phyloP scores from a whole-genome alignment of 768 basidiomycete species.

The Mycena pura region DNA sequence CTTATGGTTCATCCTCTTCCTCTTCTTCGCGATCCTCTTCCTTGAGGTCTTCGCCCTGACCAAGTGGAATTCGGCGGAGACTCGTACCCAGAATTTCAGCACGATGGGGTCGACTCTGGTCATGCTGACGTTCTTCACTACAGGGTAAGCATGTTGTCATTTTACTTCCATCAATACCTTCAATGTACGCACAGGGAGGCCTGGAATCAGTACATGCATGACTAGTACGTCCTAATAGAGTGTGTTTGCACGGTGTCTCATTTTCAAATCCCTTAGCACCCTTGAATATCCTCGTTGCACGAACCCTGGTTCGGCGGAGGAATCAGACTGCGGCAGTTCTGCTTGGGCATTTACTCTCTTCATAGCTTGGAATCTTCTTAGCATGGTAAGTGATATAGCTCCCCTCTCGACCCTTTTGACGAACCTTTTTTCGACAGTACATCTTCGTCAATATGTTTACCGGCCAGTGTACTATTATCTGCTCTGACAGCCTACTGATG shows the following conservation, averaged over 20 bases:
- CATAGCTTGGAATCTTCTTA: constrained; percentile 93
- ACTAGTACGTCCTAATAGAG: constrained; percentile 66
- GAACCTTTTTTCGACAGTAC: constrained; percentile 59
- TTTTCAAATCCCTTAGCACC: constrained; percentile 53
- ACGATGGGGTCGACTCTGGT: constrained; percentile 81
- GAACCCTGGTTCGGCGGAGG: constrained; percentile 50
- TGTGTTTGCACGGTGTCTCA: too few species aligned
- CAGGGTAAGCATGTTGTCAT: constrained; percentile 65
- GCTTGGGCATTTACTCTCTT: constrained; percentile 87
- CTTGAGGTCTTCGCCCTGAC: constrained; percentile 93
- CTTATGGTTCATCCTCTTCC: constrained; percentile 88
- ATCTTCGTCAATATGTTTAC: constrained; percentile 97
- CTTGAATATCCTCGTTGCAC: constrained; percentile 84
- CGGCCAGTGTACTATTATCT: constrained; percentile 51
- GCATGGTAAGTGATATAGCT: constrained; percentile 63
- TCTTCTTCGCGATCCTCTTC: constrained; percentile 89
- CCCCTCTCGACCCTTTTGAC: not conserved
- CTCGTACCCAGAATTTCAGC: constrained; percentile 76
- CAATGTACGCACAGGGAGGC: constrained; percentile 69
- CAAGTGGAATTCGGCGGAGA: constrained; percentile 79
- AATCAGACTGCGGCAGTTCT: constrained; percentile 88
- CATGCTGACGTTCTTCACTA: constrained; percentile 92
- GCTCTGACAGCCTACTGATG: not conserved
- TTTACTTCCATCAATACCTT: not conserved
- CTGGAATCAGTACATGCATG: constrained; percentile 98